Evolutionary conservation across 495 filamentous ascomycete species (phyloP), one percentile per base, ranked within the genome.

Genomic region (Cladorrhinum samala): DNA sequence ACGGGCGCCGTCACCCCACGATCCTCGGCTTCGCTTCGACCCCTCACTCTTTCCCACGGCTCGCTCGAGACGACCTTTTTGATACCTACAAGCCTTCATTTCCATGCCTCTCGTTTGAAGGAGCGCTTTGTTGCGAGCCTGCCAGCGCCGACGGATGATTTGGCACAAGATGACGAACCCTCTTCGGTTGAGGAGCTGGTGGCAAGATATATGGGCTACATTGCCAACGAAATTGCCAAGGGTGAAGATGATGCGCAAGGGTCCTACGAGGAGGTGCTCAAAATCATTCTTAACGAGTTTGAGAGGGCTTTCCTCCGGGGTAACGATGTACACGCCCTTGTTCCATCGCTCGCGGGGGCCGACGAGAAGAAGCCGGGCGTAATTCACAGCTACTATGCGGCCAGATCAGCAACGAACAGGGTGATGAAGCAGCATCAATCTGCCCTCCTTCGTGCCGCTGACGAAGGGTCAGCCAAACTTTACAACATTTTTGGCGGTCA

Each of bases 401-500:
- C 90, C 41, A 85, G 94, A 55, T 83, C 85, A 37, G 89, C 90
- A 18, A 81, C 83, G 37, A 87, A 88, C 55, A 81, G 93, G 50
- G 80, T 87, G 21, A 88, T 92, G 60, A 91, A 86, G 69, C 74
- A 87, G 20, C 93, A 97, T 64, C 86, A 95, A 60, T 97, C 94
- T 25, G 93, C 93, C 13, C 80, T 99, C 20, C 83, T 96, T 65
- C 83, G 94, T 17, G 91, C 91, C 18, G 91, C 89, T 3, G 83
- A 81, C 2, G 91, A 96, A 40, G 81, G 79, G 37, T 77, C 78
- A 30, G 92, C 89, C 6, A 82, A 75, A 50, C 76, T 97, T 39
- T 97, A 95, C 74, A 88, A 83, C 46, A 88, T 99, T 52, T 96
- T 96, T 56, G 94, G 94, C 42, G 94, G 94, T n/a, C 94, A 99